Evolutionary conservation across 768 basidiomycete genomes (phyloP).

Genomic region (Rickenella mellea): DNA sequence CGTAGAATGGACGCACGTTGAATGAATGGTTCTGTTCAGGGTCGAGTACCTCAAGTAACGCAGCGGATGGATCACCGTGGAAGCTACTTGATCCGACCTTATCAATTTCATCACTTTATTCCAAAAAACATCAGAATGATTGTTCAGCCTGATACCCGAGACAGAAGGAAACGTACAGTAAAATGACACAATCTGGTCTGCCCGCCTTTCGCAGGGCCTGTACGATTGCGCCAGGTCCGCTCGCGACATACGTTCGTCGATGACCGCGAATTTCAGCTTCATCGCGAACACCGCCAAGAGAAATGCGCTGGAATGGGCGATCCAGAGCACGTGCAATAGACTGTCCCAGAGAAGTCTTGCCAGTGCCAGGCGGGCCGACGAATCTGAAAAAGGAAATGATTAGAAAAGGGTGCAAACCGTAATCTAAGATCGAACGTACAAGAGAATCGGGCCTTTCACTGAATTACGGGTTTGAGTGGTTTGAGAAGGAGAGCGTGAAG

Average conservation of each 20-base stretch:
- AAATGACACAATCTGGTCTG: constrained; percentile 66
- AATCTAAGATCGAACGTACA: constrained; percentile 27
- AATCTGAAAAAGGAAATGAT: constrained; percentile 38
- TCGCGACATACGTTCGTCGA: constrained; percentile 84
- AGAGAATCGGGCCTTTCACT: constrained; percentile 59
- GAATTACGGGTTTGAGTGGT: constrained; percentile 6
- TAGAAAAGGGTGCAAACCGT: constrained; percentile 3
- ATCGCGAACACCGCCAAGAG: constrained; percentile 86
- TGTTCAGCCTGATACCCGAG: background rate
- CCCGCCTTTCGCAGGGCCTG: constrained; percentile 83
- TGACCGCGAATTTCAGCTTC: constrained; percentile 82
- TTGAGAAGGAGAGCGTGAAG: constrained; percentile 1
- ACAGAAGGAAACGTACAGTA: constrained; percentile 35
- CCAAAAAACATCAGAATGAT: background rate
- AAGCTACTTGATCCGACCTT: constrained; percentile 82
- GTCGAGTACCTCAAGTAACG: constrained; percentile 84
- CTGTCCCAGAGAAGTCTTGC: constrained; percentile 87
- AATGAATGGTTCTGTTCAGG: constrained; percentile 88
- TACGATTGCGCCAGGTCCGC: constrained; percentile 75
- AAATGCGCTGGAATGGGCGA: constrained; percentile 86
- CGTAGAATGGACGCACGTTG: constrained; percentile 37
- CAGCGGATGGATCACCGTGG: constrained; percentile 89
- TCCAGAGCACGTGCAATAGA: constrained; percentile 77
- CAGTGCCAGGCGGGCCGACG: constrained; percentile 85
- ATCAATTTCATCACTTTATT: constrained; percentile 71